Evolutionary conservation across 2,329 filamentous ascomycete species (phyloP).

Genomic region (Trichoderma atroviride): DNA sequence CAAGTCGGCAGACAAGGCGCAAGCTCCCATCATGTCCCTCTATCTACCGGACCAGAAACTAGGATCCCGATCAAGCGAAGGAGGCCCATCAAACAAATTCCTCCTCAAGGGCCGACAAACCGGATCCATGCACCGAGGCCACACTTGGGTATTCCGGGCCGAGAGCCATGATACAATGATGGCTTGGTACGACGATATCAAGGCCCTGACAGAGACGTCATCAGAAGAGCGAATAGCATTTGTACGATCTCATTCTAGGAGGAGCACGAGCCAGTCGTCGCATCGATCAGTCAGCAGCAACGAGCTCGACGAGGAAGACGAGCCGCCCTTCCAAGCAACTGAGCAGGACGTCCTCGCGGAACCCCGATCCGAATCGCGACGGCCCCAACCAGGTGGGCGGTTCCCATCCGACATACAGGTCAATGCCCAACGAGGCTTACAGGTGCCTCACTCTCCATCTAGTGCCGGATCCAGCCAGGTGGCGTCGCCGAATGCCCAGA

Average conservation of each 20-base stretch:
- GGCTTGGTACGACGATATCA: slow-evolving; percentile 94
- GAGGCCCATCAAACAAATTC: slow-evolving; percentile 92
- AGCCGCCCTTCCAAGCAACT: slow-evolving; percentile 62
- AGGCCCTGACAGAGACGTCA: slow-evolving; percentile 82
- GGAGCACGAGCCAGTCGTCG: slow-evolving; percentile 71
- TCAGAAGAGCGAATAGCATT: slow-evolving; percentile 87
- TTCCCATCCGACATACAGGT: slow-evolving; percentile 94
- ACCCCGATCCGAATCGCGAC: slow-evolving; percentile 59
- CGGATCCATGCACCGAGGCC: slow-evolving; percentile 83
- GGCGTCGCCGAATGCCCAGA: slow-evolving; percentile 55
- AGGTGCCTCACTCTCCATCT: slow-evolving; percentile 76
- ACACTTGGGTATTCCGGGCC: slow-evolving; percentile 72
- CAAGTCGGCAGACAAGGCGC: slow-evolving; percentile 93
- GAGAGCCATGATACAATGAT: slow-evolving; percentile 91
- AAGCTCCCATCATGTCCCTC: slow-evolving; percentile 93
- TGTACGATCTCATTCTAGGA: slow-evolving; percentile 79
- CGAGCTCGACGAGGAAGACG: slow-evolving; percentile 74
- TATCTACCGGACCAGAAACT: slow-evolving; percentile 94
- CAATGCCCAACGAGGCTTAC: slow-evolving; percentile 75
- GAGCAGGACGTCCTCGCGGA: slow-evolving; percentile 49
- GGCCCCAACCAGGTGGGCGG: slow-evolving; percentile 89
- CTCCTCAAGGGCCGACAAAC: slow-evolving; percentile 96
- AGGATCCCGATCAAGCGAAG: slow-evolving; percentile 82
- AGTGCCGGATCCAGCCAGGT: slow-evolving; percentile 72
- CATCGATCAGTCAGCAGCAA: slow-evolving; percentile 70